phyloP scores from a whole-genome alignment of 2,329 filamentous ascomycete genomes.

The Emmonsia crescens region DNA sequence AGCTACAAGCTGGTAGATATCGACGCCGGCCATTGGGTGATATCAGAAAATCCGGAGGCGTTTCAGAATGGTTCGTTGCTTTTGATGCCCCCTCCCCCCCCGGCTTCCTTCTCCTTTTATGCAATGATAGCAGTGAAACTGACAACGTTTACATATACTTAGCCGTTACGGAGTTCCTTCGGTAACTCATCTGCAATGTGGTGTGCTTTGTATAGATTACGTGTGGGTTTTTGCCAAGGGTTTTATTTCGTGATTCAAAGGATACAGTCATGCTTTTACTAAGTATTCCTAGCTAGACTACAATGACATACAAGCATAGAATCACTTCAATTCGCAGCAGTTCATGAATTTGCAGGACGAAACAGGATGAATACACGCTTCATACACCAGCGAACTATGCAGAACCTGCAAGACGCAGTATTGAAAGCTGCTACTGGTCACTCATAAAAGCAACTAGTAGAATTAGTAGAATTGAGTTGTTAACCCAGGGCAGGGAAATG shows the following conservation, averaged over 20 bases:
- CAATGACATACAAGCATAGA: not conserved
- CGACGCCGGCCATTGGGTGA: constrained; percentile 76
- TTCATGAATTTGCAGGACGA: not conserved
- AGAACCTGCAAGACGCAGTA: not conserved
- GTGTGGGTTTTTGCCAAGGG: not conserved
- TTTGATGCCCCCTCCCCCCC: constrained; percentile 6
- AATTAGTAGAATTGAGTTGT: not conserved
- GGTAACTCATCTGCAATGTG: not conserved
- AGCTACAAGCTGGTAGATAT: constrained; percentile 62
- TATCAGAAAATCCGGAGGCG: constrained; percentile 72
- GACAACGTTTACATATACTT: not conserved
- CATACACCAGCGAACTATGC: not conserved
- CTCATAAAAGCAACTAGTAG: not conserved
- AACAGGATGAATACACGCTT: not conserved
- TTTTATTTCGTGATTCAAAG: too few species aligned
- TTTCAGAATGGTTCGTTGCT: constrained; percentile 57
- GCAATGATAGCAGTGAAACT: constrained; percentile 32
- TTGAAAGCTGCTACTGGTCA: not conserved
- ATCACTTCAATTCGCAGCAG: not conserved
- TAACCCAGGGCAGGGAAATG: not conserved
- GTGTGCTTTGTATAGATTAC: not conserved
- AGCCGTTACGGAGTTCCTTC: constrained; percentile 4
- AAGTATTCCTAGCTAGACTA: not conserved
- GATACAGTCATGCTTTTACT: too few species aligned
- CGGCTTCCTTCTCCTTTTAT: not conserved